Evolutionary conservation across 345 rosid genomes (phyloP), one percentile per base, ranked within the genome.

Genomic region (Arabis alpina): DNA sequence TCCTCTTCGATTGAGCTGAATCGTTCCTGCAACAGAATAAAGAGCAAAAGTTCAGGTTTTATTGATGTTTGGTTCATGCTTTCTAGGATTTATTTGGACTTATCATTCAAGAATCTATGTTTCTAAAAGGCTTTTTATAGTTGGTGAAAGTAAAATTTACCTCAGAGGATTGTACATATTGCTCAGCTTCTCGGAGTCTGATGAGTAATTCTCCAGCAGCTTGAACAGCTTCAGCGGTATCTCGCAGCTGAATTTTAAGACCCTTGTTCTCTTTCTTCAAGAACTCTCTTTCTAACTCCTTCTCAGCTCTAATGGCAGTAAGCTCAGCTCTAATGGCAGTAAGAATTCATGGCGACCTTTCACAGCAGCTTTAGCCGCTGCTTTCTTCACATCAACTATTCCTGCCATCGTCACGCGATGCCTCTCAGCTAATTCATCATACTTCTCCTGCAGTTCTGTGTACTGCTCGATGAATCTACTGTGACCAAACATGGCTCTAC

Each of bases 161-260:
- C 98, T 87, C 91, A 50, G 94, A 85, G 57, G 71, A 80, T 40
- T 90, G 80, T 43, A 92, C 87, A 15, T 85, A 83, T 65, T 91
- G 92, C 73, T 91, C 97, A 37, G 98, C 91, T 80, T 90, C 98
- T 77, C 86, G 84, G 30, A 93, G 83, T 78, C 93, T 80, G 27
- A 87, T 88, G 39, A 93, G 97, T 64, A 93, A 86, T 72, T 93
- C 98, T 74, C 98, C 98, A 37, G 98, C 98, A 42, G 97, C 96
- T 79, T 90, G 98, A 43, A 90, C 98, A 53, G 97, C 98, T 77
- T 93, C 98, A 45, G 87, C 97, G 14, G 98, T 93, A 83, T 93
- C 98, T 47, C 91, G 76, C 42, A 90, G 86, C 82, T 93, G 98
- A 79, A 77, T 77, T 72, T 78, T 89, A 44, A 93, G 96, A 57